Base-by-base conservation (phyloP, 169 alveolate genomes). In the Babesia bovis region DNA sequence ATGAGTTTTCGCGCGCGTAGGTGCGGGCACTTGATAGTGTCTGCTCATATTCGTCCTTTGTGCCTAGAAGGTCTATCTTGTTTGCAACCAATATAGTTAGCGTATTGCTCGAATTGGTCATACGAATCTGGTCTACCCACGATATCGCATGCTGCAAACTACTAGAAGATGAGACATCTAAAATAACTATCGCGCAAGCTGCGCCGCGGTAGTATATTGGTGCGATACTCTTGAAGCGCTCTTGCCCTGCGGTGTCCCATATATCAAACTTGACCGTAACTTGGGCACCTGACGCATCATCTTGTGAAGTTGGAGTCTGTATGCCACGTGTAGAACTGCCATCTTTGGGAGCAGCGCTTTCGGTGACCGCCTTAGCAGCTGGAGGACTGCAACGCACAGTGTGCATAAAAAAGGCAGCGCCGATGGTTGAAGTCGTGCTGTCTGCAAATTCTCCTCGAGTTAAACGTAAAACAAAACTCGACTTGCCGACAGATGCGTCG, bases 241-340 rank as follows among this genome's bases (percentile, higher is more conserved):
- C 97, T 85, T 94, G 93, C 28, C 97, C 97, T 21, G 97, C 96
- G 7, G 97, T 94, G 82, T 94, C 97, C 94, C 96, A 94, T 51
- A 94, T 90, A 70, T 91, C 95, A 61, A 91, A 85, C 66, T 91
- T 91, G 52, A 93, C 86, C 41, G 82, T 59, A 38, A 70, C 70
- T 19, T 69, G 53, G 28, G 78, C 63, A 44, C 82, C 70, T 45
- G 38, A 60, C 17, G 50, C 56, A 25, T 38, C 56, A 21, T 47
- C 72, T 2, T 44, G 49, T 12, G 66, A 56, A 4, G 44, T 4
- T 17, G 63, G 25, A 13, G 66, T 9, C 23, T 21, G 65, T 17
- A 15, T 17, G 23, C 57, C 35, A 35, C 47, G 9, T 7, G 9
- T n/a, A n/a, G 68, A 13, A 10, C 30, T 30, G 26, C 38, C 23